Evolutionary conservation across 108 stramenopile genomes (phyloP), one percentile per base, ranked within the genome.

Genomic region (Cyclotella baltica): DNA sequence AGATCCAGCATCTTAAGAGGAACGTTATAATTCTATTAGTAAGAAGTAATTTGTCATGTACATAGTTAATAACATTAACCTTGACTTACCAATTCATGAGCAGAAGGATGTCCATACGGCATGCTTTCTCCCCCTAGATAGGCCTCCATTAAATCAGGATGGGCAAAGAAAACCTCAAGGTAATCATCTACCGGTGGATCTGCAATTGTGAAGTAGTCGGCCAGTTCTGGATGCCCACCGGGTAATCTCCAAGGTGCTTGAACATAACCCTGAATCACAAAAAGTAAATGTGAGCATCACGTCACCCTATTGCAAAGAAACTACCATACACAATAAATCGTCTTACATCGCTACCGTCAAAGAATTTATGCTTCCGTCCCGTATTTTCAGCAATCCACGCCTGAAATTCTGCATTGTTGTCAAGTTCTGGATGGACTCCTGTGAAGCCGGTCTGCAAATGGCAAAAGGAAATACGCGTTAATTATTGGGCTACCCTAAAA

Each of bases 51-150:
- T 40, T 31, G 57, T 70, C 6, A 37, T 38, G 0, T 29, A 20
- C n/a, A 10, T 11, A 57, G 30, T 16, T 56, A 22, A 38, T 0
- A 25, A 3, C 0, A 57, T 50, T 8, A 68, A 16, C 4, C 15
- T 22, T 22, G 20, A 30, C 52, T 25, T 29, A 70, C 53, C 56
- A 70, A 70, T 28, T 55, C n/a, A 28, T 35, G 35, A 56, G 48
- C 70, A 13, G 55, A 70, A 38, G 70, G 70, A 58, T 70, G 70
- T 9, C 70, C 36, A 15, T 70, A 3, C 19, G 70, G 70, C n/a
- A 70, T 34, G 35, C 9, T 5, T 15, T 34, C 13, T 19, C 70
- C 70, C 4, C 56, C 19, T 16, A 53, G 23, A 69, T 53, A 69
- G 1, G 37, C 51, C 31, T 53, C 67, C n/a, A 22, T 18, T 27